Evolutionary conservation across 148 eudicot species (phyloP), one percentile per base, ranked within the genome.

Genomic region (Silene latifolia): DNA sequence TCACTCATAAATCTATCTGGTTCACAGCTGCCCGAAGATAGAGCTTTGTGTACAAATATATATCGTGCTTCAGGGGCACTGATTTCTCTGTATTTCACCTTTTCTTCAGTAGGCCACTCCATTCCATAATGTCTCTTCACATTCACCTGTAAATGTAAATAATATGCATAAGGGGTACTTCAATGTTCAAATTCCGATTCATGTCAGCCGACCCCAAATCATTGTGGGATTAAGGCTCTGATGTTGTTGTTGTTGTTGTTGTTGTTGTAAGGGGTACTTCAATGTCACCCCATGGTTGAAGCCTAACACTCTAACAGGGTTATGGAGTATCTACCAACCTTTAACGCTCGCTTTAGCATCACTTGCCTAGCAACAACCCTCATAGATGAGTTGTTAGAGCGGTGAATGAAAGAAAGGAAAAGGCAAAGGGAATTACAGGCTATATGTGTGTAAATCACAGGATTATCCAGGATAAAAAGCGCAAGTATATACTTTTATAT

Each of bases 21-120:
- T 23, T 68, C 72, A 32, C 58, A 70, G 71, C 79, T 73, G 56
- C 73, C 21, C 32, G 68, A 35, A 76, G 84, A 59, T 59, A 80
- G 63, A 62, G 65, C 74, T 69, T 88, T 85, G 51, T 80, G 78
- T 11, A 89, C 89, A 84, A 92, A 89, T 79, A 96, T 86, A 85
- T 96, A 96, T 53, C 77, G 89, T 57, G 98, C 94, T 82, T 92
- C 97, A 39, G 86, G 82, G 75, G 98, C 79, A 76, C 82, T 86
- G 91, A 96, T 92, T 71, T 92, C 99, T 80, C 83, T 84, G 67
- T 85, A 82, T 82, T 96, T 96, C 77, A 83, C 86, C 82, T 90
- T 96, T 82, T 90, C 98, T 85, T 89, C 94, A 23, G 48, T 71
- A 23, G 85, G 80, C 99, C 99, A 96, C 67, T 96, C 98, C 20